Conservation (phyloP, 495 filamentous ascomycete species). For the Cetradonia linearis region DNA sequence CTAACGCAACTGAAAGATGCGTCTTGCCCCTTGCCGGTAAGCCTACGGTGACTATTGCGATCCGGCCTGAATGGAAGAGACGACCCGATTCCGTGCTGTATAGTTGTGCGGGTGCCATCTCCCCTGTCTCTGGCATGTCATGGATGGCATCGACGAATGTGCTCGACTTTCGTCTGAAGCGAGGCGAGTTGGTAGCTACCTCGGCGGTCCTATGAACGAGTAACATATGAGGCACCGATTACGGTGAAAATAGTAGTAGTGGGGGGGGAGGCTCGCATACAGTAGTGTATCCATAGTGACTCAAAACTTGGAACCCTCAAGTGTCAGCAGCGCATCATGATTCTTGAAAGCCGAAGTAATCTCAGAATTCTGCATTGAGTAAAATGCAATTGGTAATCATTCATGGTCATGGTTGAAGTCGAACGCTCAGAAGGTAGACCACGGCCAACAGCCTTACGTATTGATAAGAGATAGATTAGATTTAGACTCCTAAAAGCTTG, state of each 20-base stretch:
- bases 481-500: background rate
- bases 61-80: conserved; percentile 92
- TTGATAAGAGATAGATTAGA: background rate
- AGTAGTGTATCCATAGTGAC: conserved; percentile 65
- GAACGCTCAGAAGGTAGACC: background rate
- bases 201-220: conserved; percentile 58
- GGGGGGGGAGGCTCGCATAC: conserved; percentile 39
- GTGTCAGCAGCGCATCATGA: background rate
- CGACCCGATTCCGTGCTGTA: conserved; percentile 97
- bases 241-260: background rate
- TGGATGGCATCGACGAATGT: conserved; percentile 98
- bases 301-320: background rate
- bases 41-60: conserved; percentile 94
- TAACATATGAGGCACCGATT: background rate
- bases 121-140: conserved; percentile 72
- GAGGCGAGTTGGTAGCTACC: conserved; percentile 74
- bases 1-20: conserved; percentile 90
- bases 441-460: background rate
- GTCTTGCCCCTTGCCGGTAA: conserved; percentile 95
- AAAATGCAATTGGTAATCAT: background rate
- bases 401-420: background rate
- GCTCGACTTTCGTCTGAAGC: conserved; percentile 76
- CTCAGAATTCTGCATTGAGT: background rate
- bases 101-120: conserved; percentile 88
- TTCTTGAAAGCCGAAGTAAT: background rate